phyloP scores from a whole-genome alignment of 257 asterid genomes.

The Echites panduratus region DNA sequence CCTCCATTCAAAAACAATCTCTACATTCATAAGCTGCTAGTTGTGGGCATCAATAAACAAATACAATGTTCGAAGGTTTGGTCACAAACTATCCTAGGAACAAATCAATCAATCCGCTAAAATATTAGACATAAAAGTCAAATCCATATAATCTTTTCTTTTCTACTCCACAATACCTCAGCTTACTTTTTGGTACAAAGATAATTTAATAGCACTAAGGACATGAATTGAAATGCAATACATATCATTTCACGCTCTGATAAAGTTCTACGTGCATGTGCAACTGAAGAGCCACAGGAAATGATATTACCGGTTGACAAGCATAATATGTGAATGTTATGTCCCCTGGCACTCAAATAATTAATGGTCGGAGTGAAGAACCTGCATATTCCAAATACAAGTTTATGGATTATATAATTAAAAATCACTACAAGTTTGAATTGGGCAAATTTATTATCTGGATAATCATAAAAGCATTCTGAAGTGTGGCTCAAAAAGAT shows the following conservation, averaged over 20 bases:
- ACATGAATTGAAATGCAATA: background rate
- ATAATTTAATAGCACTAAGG: background rate
- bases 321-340: conserved; percentile 67
- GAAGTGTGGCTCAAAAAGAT: background rate
- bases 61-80: background rate
- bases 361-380: conserved; percentile 81
- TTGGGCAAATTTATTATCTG: background rate
- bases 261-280: background rate
- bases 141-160: background rate
- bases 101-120: background rate
- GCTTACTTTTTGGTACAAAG: conserved; percentile 2
- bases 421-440: background rate
- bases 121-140: background rate
- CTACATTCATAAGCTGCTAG: background rate
- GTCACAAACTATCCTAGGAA: background rate
- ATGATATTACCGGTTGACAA: conserved; percentile 63
- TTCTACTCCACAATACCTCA: background rate
- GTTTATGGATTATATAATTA: background rate
- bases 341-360: conserved; percentile 53
- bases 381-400: conserved; percentile 41
- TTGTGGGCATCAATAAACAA: background rate
- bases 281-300: conserved; percentile 9
- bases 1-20: background rate
- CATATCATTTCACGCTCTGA: background rate
- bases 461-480: background rate